Percentiles rank a stretch among this genome's conserved stretches.
Evolutionary conservation across 1,284 basidiomycete species (phyloP).

Genomic region (Leccinum fuscescens): DNA sequence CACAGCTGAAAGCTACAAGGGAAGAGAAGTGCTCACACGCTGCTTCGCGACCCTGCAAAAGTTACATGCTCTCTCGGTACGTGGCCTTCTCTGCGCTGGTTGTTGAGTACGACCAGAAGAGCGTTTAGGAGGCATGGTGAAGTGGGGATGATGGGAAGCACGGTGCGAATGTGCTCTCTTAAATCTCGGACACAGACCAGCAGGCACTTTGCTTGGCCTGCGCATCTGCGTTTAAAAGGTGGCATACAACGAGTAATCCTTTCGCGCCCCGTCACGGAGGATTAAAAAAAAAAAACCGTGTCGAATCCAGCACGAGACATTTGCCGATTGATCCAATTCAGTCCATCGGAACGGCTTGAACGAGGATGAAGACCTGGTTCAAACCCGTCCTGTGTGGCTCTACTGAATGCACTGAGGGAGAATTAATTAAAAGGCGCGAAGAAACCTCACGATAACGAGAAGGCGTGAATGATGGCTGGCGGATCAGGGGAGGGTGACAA

Average conservation of each 20-base stretch:
- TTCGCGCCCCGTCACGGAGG: constrained; percentile 8
- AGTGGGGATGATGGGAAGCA: constrained; percentile 12
- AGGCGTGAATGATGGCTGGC: constrained; percentile 31
- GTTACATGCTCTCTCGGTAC: constrained; percentile 18
- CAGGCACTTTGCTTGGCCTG: constrained; percentile 8
- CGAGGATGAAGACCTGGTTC: constrained; percentile 12
- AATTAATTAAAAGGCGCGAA: constrained; percentile 32
- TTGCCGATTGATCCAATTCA: constrained; percentile 16
- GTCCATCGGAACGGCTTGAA: constrained; percentile 12
- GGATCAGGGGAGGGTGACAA: constrained; percentile 33
- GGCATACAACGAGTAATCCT: constrained; percentile 10
- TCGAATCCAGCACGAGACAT: constrained; percentile 16
- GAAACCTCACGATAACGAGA: constrained; percentile 33
- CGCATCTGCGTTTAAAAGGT: constrained; percentile 11
- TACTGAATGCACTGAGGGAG: constrained; percentile 13
- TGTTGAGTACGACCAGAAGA: constrained; percentile 8
- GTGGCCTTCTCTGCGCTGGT: constrained; percentile 17
- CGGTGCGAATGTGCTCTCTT: constrained; percentile 16
- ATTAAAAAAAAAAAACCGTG: constrained; percentile 7
- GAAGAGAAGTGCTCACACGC: constrained; percentile 17
- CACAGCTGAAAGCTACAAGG: background rate
- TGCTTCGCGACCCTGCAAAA: constrained; percentile 20
- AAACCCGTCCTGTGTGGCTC: constrained; percentile 12
- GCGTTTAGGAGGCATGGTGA: constrained; percentile 16
- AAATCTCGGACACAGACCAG: constrained; percentile 16